Percentiles rank a stretch among this genome's conserved stretches.
These are phyloP conservation scores for Cyberlindnera subsufficiens DNA, from an alignment of 805 yeast genomes.

Conservation along the genomic window DNA sequence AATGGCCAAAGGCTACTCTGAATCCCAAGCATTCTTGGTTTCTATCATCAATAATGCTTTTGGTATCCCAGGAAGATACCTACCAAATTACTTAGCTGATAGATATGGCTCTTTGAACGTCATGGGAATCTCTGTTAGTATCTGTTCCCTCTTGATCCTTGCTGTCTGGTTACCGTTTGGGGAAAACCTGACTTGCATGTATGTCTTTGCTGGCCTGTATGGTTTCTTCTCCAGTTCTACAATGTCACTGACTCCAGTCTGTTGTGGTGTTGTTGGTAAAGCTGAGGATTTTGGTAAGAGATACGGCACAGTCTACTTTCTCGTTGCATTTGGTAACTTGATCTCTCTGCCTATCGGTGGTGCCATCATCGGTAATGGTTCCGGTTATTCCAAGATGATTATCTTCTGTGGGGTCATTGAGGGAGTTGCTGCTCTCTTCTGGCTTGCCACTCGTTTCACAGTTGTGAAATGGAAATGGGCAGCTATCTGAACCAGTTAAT, in stretches of 20 bases:
- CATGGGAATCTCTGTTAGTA: conserved; percentile 30
- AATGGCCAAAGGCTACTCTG: conserved; percentile 34
- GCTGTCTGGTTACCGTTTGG: conserved; percentile 68
- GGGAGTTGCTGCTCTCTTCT: conserved; percentile 6
- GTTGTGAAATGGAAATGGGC: conserved; percentile 29
- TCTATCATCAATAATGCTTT: conserved; percentile 37
- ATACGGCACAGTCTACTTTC: conserved; percentile 59
- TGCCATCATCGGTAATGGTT: conserved; percentile 33
- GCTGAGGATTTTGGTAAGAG: conserved; percentile 61
- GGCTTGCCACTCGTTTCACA: conserved; percentile 24
- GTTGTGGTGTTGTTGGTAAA: conserved; percentile 56
- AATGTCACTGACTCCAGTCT: conserved; percentile 60
- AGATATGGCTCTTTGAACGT: conserved; percentile 32
- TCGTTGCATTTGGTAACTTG: conserved; percentile 39
- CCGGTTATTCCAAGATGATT: conserved; percentile 26
- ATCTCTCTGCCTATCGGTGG: conserved; percentile 47
- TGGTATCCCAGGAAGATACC: conserved; percentile 37
- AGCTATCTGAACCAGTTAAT: background rate
- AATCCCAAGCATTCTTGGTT: conserved; percentile 35
- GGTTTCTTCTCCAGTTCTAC: conserved; percentile 62
- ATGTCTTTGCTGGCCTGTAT: conserved; percentile 46
- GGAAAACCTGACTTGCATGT: conserved; percentile 32
- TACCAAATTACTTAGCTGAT: conserved; percentile 38
- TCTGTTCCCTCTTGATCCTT: conserved; percentile 42
- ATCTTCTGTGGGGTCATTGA: conserved; percentile 27